phyloP scores from a whole-genome alignment of 352 stramenopile species.

The Phytopythium litorale region DNA sequence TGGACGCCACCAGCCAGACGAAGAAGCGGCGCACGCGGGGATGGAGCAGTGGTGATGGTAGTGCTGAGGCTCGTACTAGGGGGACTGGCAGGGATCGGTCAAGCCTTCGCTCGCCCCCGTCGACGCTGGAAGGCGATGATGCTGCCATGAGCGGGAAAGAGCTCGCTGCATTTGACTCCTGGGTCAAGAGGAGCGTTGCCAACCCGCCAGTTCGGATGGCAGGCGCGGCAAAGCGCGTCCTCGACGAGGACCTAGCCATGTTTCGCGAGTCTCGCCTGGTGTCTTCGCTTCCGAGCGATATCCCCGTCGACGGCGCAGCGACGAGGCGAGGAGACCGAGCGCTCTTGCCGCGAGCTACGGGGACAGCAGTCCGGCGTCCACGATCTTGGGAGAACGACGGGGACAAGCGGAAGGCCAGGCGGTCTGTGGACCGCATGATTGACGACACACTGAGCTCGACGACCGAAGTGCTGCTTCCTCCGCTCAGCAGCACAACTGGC shows the following conservation, averaged over 20 bases:
- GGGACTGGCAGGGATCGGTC: neutral
- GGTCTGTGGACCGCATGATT: conserved; percentile 9
- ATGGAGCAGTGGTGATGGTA: neutral
- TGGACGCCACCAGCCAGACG: neutral
- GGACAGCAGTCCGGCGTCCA: conserved; percentile 7
- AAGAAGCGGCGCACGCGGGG: neutral
- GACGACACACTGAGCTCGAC: conserved; percentile 17
- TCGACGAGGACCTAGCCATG: conserved; percentile 47
- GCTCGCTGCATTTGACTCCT: conserved; percentile 32
- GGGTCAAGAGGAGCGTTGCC: conserved; percentile 34
- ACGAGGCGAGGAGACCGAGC: neutral
- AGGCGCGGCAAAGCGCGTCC: conserved; percentile 34
- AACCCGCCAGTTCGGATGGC: conserved; percentile 33
- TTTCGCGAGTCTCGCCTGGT: conserved; percentile 34
- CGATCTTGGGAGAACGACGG: conserved; percentile 14
- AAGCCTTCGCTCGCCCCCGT: neutral
- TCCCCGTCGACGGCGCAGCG: conserved; percentile 8
- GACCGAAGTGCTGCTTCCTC: conserved; percentile 26
- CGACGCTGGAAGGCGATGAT: neutral
- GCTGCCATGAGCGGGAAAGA: conserved; percentile 11
- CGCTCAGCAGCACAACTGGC: conserved; percentile 18
- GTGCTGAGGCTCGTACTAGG: neutral
- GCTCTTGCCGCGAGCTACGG: neutral
- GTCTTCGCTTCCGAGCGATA: conserved; percentile 12
- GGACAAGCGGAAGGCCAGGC: conserved; percentile 8